Base-by-base conservation (phyloP, 495 filamentous ascomycete species). In the Penicillium salamii region DNA sequence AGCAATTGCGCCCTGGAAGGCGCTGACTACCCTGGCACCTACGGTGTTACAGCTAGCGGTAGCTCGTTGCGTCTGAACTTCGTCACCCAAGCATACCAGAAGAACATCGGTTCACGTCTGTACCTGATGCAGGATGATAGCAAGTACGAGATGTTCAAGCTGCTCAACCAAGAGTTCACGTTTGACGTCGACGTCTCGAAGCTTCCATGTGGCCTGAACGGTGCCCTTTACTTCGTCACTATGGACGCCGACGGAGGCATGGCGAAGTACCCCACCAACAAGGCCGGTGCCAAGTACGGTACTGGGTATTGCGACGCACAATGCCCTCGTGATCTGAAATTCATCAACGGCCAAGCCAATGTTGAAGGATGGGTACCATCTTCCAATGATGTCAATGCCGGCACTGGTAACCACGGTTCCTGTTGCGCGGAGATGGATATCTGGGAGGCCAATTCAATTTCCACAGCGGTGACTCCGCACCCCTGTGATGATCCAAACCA, bases 401-500 rank as follows among this genome's bases (percentile, higher is more conserved):
- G 82, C 36, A 52, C 76, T 31, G 82, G 81, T 54, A 60, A 66
- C 14, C 72, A 78, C 49, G 81, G 82, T 33, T 74, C 81, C 32
- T 88, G 84, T 80, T 88, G 84, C 64, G 76, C 79, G 43, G 84
- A 88, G 66, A 80, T 88, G 76, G 84, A 87, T 58, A 78, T 88
- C 67, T 85, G 80, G 77, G 84, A 86, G 56, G 81, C 82, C 47
- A 88, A 88, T 70, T 70, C 70, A 8, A 62, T 69, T 23, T 71
- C 83, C 5, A 76, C 72, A 12, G 66, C 76, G 3, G 71, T 76
- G 50, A 84, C 83, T 2, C 83, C 84, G 14, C 84, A 88, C 63
- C 71, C 82, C 21, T 88, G 84, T 72, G 71, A 62, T 54, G 67
- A 55, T 55, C 63, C 75, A 28, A 70, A 65, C 24, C 76, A 79